phyloP scores from a whole-genome alignment of 2,329 filamentous ascomycete species.

The Penicillium sp. region DNA sequence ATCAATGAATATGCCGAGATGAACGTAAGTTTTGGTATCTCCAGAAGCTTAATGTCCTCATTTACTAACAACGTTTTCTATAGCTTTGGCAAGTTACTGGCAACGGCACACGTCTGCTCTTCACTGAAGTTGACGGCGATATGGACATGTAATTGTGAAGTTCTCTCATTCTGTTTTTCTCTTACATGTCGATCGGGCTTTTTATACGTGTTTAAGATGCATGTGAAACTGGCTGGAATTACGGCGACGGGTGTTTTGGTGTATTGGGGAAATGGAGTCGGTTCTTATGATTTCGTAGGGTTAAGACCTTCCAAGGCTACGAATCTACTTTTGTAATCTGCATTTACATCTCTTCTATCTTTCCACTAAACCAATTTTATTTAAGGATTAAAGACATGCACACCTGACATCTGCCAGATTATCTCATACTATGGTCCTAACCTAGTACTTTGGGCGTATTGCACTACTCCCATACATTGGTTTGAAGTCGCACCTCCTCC shows the following conservation, averaged over 20 bases:
- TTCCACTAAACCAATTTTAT: not conserved
- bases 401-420: not conserved
- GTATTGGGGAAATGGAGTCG: conserved; percentile 16
- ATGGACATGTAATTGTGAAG: conserved; percentile 44
- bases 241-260: conserved; percentile 25
- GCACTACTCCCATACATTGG: not conserved
- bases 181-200: conserved; percentile 9
- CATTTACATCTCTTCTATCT: not conserved
- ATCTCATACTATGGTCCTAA: not conserved
- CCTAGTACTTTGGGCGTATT: not conserved
- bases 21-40: conserved; percentile 67
- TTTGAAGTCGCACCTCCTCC: not conserved
- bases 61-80: conserved; percentile 38
- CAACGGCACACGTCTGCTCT: conserved; percentile 68
- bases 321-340: conserved; percentile 7
- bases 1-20: conserved; percentile 85
- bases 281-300: conserved; percentile 15
- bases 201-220: conserved; percentile 19
- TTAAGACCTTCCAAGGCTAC: conserved; percentile 16
- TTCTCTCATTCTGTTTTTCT: conserved; percentile 1
- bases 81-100: conserved; percentile 77
- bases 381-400: not conserved
- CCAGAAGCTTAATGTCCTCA: not conserved
- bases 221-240: conserved; percentile 21
- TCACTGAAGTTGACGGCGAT: conserved; percentile 62